Conservation (phyloP, 192 early-diverging fungal genomes). For the Coemansia pectinata region DNA sequence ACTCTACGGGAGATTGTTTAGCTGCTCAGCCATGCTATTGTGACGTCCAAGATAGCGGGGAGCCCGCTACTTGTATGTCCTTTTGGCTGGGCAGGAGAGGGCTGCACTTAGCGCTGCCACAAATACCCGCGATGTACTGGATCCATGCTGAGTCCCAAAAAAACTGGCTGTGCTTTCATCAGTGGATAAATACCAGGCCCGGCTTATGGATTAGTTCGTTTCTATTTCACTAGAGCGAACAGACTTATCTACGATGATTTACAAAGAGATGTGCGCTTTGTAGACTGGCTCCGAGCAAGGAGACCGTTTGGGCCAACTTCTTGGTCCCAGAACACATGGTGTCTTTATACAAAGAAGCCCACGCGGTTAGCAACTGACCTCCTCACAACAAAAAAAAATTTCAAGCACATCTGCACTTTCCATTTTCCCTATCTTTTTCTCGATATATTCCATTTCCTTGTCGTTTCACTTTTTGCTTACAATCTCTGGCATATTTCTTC, state of each 20-base stretch:
- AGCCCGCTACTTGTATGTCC: not conserved
- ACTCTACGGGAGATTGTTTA: not conserved
- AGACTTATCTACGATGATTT: not conserved
- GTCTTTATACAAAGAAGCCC: conserved; percentile 3
- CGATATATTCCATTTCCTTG: not conserved
- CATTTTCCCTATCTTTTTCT: no score
- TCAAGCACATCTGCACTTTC: no score
- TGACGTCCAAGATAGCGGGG: not conserved
- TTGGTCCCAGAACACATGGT: not conserved
- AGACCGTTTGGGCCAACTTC: not conserved
- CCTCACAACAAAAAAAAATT: not conserved
- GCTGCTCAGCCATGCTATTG: not conserved
- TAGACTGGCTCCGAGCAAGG: not conserved
- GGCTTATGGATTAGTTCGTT: not conserved
- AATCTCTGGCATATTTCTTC: not conserved
- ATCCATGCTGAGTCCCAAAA: not conserved
- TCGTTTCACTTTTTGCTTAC: not conserved
- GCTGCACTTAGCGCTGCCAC: not conserved
- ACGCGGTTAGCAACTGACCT: not conserved
- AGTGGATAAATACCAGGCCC: not conserved
- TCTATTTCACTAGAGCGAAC: not conserved
- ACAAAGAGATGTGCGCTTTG: not conserved
- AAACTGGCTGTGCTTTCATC: not conserved
- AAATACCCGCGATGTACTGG: not conserved
- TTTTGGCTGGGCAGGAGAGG: not conserved